Base-by-base conservation (phyloP, 129 eudicot genomes). In the Glebionis coronaria region DNA sequence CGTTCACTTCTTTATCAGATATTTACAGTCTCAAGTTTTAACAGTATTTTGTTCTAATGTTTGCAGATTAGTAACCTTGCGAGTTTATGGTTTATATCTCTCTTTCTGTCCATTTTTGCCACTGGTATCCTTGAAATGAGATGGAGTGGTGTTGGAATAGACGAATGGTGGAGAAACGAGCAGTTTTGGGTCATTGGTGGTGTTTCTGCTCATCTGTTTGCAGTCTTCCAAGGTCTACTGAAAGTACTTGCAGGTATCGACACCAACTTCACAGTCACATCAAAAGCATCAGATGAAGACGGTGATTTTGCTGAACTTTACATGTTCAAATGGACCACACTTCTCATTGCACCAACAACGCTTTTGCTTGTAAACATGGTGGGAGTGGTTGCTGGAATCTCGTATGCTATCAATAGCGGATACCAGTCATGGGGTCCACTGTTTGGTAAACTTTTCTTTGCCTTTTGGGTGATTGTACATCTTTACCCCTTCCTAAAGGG, bases 121-220 rank as follows among this genome's bases (percentile, higher is more conserved):
- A 90, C 97, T 4, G 97, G 97, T 73, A 90, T 90, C 15, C 76
- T 90, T n/a, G 95, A 90, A 71, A 90, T 90, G 97, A 69, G 97
- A 42, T 86, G 97, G 97, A 90, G 97, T 60, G 95, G 97, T 12
- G 97, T 90, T 5, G 95, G 95, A 55, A 90, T 86, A 2, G 97
- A 90, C 14, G 97, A 90, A 65, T 90, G 97, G 97, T 90, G 97
- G 97, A 90, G 97, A 9, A 90, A 90, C 20, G 97, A 90, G 56
- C 97, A 90, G 73, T 90, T 90, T 79, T 90, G 97, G 97, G 97
- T 90, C 58, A 90, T 90, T 11, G 97, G 97, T 44, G 95, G 97
- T 59, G 90, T 90, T 54, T 90, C 95, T 0, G 84, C 97, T 16
- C 97, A 90, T 78, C 74, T 90, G 0, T 90, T 90, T 52, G 97